Evolutionary conservation across 441 rosid species (phyloP), one percentile per base, ranked within the genome.

Genomic region (Adansonia gregorii): DNA sequence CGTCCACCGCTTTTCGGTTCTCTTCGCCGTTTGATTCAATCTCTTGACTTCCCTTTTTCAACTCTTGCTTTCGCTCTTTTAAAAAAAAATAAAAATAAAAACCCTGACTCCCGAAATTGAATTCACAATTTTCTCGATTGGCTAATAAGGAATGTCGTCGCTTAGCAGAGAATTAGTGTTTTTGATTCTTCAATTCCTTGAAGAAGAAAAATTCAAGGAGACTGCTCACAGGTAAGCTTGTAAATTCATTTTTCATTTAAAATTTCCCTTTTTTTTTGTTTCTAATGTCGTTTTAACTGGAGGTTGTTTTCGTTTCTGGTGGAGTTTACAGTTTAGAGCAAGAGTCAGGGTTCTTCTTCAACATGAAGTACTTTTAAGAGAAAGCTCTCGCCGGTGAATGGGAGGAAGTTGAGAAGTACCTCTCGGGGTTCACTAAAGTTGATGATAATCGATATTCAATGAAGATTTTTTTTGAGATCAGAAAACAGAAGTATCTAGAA

Each of bases 141-240:
- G 41, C 2, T 15, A 17, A 2, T 59, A 43, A 20, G 72, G 51
- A 81, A 86, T 86, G 88, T 81, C 88, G 67, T 86, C 86, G 76
- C 70, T 86, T 22, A 86, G 88, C 76, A 83, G 86, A 74, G 88
- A 86, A 74, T 75, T 86, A 45, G 86, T 86, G 76, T 83, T 86
- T 67, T 39, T 86, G 17, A 86, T 86, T 54, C 86, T 86, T 19
- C 88, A 86, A 80, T 86, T 83, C 78, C 82, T 86, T 0, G 88
- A 86, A 39, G 88, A 86, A 64, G 86, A 86, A 63, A 83, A 86
- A 79, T 86, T 83, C 79, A 86, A 86, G 67, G 88, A 86, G 77
- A 58, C 84, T 8, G 88, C 83, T 8, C 88, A 86, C 78, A 86
- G 71, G 88, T 86, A 67, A 78, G 77, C 79, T 73, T 20, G 8